phyloP scores from a whole-genome alignment of 345 rosid genomes.

The Acer saccharum region DNA sequence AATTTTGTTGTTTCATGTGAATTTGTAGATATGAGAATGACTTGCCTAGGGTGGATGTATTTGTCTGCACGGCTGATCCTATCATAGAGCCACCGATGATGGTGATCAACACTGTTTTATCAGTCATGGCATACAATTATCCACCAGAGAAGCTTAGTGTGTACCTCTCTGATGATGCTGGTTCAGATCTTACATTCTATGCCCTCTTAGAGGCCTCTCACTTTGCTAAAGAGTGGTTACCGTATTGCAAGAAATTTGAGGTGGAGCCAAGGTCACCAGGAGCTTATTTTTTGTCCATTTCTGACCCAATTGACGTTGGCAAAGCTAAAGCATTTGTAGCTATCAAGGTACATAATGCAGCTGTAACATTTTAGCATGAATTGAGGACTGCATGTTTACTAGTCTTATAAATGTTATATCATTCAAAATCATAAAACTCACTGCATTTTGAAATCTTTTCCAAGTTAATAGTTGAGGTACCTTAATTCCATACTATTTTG shows the following conservation, averaged over 20 bases:
- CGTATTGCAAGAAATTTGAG: slow-evolving; percentile 32
- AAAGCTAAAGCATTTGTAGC: no score
- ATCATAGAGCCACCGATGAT: slow-evolving; percentile 39
- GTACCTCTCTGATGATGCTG: slow-evolving; percentile 48
- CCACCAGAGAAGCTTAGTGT: slow-evolving; percentile 36
- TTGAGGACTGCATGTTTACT: no score
- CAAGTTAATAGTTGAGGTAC: no score
- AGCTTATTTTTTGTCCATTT: slow-evolving; percentile 26
- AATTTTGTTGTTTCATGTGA: no score
- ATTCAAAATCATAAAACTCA: no score
- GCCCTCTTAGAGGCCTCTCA: slow-evolving; percentile 41
- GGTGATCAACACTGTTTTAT: slow-evolving; percentile 43
- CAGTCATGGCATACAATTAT: slow-evolving; percentile 38
- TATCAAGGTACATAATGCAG: slow-evolving; percentile 18
- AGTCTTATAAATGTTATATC: no score
- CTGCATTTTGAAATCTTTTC: no score
- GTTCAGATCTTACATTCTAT: slow-evolving; percentile 42
- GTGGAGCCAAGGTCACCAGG: slow-evolving; percentile 32
- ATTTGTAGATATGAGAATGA: slow-evolving; percentile 23
- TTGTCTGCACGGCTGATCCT: slow-evolving; percentile 52
- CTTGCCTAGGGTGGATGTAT: slow-evolving; percentile 37
- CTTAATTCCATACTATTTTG: no score
- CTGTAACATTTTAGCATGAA: no score
- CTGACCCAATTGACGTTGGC: no score
- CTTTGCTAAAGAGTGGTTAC: slow-evolving; percentile 41